Conservation (phyloP, 768 basidiomycete species). For the Collybiopsis confluens region DNA sequence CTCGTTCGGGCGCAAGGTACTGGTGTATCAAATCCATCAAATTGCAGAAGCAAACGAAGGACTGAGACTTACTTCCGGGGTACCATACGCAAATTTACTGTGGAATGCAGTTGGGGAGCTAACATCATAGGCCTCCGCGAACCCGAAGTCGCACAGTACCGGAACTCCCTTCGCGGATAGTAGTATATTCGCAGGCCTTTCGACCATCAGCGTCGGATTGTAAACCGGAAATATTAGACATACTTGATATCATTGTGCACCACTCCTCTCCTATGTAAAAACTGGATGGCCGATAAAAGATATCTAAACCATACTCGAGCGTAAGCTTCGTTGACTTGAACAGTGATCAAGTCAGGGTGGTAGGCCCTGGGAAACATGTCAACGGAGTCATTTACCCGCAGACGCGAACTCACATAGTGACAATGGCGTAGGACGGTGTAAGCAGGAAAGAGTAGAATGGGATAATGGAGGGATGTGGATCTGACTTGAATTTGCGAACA, state of each 20-base stretch:
- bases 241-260: constrained; percentile 96
- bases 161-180: constrained; percentile 74
- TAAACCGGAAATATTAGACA: constrained; percentile 18
- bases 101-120: constrained; percentile 64
- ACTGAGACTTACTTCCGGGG: constrained; percentile 66
- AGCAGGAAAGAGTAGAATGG: constrained; percentile 93
- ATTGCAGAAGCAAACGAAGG: constrained; percentile 3
- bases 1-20: constrained; percentile 93
- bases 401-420: constrained; percentile 76
- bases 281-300: constrained; percentile 78
- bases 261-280: constrained; percentile 78
- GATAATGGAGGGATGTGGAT: constrained; percentile 89
- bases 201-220: not conserved
- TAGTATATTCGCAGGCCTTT: constrained; percentile 89
- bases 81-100: constrained; percentile 83
- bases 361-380: constrained; percentile 60
- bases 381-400: not conserved
- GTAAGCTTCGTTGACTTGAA: constrained; percentile 76
- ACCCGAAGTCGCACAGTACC: constrained; percentile 94
- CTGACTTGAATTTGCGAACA: constrained; percentile 75
- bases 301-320: constrained; percentile 81
- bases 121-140: constrained; percentile 82
- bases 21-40: constrained; percentile 22
- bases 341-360: constrained; percentile 82
- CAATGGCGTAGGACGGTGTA: constrained; percentile 84